Evolutionary conservation across 129 eudicot genomes (phyloP), one percentile per base, ranked within the genome.

Genomic region (Tagetes patula): DNA sequence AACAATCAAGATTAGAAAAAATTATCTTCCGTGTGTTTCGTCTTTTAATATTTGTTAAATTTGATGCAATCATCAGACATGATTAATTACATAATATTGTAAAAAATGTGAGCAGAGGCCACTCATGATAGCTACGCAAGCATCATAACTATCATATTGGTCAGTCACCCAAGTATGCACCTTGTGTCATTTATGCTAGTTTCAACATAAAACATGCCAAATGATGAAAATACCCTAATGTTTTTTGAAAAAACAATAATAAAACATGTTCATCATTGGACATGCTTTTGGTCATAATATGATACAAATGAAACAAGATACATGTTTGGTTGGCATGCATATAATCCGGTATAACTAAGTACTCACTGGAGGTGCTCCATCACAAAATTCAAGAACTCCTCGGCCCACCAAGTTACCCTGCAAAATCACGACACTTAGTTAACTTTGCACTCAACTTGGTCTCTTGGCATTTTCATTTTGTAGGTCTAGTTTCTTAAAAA

Each of bases 311-410:
- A 11, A 11, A 10, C 52, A 47, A 10, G 56, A 50, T 12, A 50
- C 56, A 50, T 13, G 20, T 7, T 13, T 50, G 6, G 30, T 10
- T 50, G 56, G 6, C 31, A 13, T 50, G n/a, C n/a, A 11, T 59
- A 59, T 33, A 10, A 59, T 9, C 41, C 65, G 13, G 5, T 31
- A 10, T 13, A 41, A 5, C 7, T 6, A 9, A 53, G 55, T 53
- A 71, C 91, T 87, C 79, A 90, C 98, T 1, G 92, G 96, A 74
- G 98, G 98, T 9, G 89, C 96, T 70, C 89, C 98, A 34, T 89
- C 95, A 79, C 98, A 93, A 52, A 84, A 83, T 79, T 93, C 96
- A 12, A 90, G 61, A 69, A 93, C 85, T 20, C 92, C 98, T 84
- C 98, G 74, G 41, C 90, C 98, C 40, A 93, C 85, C 88, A 89